Evolutionary conservation across 1,284 basidiomycete species (phyloP), one percentile per base, ranked within the genome.

Genomic region (Puccinia polysora): DNA sequence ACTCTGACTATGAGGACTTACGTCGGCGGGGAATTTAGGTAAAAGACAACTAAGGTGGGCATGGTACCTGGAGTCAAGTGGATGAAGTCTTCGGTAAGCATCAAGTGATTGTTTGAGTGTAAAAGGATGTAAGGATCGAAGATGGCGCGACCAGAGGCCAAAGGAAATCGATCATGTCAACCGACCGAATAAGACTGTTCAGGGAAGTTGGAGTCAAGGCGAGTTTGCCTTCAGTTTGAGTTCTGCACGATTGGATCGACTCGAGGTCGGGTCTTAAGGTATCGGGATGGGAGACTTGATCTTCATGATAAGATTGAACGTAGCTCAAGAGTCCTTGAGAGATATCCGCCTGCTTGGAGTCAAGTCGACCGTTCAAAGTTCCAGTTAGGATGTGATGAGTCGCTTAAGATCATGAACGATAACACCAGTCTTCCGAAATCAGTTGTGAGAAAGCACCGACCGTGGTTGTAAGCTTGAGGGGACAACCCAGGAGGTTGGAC

Each of bases 41-140:
- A 89, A 81, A 30, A 93, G 84, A 75, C 88, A 91, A 1, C 84
- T 83, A 52, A 96, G 85, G 80, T 95, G 92, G 2, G 92, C 90
- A 76, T 94, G 88, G 78, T 97, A 97, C 72, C 91, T 94, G 47
- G 25, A 43, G 20, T 40, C n/a, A n/a, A n/a, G n/a, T n/a, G n/a
- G n/a, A n/a, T n/a, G n/a, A n/a, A n/a, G n/a, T n/a, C n/a, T n/a
- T n/a, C n/a, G n/a, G n/a, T n/a, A n/a, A n/a, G n/a, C n/a, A n/a
- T n/a, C n/a, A n/a, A n/a, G n/a, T n/a, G n/a, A n/a, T n/a, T n/a
- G n/a, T n/a, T n/a, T n/a, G n/a, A n/a, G n/a, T n/a, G n/a, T n/a
- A n/a, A n/a, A n/a, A n/a, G n/a, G n/a, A n/a, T n/a, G n/a, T n/a
- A n/a, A n/a, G n/a, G n/a, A n/a, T n/a, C n/a, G n/a, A n/a, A n/a